Percentiles rank a stretch among this genome's conserved stretches.
Evolutionary conservation across 2,329 filamentous ascomycete genomes (phyloP).

Genomic region (Talaromyces atroroseus): DNA sequence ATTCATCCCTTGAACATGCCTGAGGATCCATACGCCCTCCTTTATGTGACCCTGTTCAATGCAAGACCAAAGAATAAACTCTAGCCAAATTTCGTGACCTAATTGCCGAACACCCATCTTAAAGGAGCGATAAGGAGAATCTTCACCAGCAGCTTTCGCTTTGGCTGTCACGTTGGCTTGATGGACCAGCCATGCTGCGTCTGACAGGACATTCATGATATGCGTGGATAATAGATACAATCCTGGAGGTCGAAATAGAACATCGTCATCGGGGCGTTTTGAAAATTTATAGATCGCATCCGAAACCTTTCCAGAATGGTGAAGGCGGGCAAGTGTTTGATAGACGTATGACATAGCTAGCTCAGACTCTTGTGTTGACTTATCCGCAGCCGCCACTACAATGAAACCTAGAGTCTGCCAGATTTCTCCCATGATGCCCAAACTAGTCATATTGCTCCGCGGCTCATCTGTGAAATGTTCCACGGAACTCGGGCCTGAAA

Average conservation of each 20-base stretch:
- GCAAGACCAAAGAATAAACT: slow-evolving; percentile 48
- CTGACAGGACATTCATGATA: slow-evolving; percentile 44
- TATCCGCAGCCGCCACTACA: slow-evolving; percentile 38
- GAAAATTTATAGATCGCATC: slow-evolving; percentile 39
- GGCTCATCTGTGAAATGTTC: slow-evolving; percentile 24
- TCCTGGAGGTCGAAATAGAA: slow-evolving; percentile 36
- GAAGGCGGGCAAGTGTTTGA: slow-evolving; percentile 40
- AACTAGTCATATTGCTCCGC: slow-evolving; percentile 19
- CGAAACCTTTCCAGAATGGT: slow-evolving; percentile 41
- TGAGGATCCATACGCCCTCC: slow-evolving; percentile 37
- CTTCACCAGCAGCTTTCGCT: slow-evolving; percentile 32
- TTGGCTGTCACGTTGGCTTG: slow-evolving; percentile 34
- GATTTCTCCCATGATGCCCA: slow-evolving; percentile 31
- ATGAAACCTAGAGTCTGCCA: slow-evolving; percentile 37
- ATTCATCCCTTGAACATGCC: slow-evolving; percentile 25
- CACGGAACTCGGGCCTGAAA: slow-evolving; percentile 9
- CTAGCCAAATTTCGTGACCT: slow-evolving; percentile 45
- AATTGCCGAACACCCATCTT: slow-evolving; percentile 40
- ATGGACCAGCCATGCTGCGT: slow-evolving; percentile 41
- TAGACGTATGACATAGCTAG: slow-evolving; percentile 41
- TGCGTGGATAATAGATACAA: slow-evolving; percentile 40
- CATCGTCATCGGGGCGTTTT: slow-evolving; percentile 23
- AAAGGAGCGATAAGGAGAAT: slow-evolving; percentile 35
- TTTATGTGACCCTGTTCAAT: slow-evolving; percentile 41
- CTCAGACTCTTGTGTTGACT: slow-evolving; percentile 27